phyloP scores from a whole-genome alignment of 2,329 filamentous ascomycete species.

The Xylaria multiplex region DNA sequence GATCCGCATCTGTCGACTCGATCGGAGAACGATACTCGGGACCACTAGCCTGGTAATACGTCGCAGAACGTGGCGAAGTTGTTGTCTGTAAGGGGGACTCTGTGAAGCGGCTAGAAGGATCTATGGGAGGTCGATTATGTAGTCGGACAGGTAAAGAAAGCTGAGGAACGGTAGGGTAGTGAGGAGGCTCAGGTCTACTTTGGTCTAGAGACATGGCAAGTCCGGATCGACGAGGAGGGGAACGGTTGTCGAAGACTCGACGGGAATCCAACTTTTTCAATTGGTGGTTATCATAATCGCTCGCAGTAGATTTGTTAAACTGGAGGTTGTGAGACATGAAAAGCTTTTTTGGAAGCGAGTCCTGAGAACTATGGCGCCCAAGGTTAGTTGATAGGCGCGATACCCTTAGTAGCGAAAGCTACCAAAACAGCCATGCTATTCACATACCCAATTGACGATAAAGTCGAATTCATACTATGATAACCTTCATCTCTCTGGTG shows the following conservation, averaged over 20 bases:
- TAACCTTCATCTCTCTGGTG: conserved; percentile 49
- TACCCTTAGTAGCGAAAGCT: neutral
- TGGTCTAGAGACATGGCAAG: conserved; percentile 57
- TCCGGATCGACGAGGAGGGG: conserved; percentile 56
- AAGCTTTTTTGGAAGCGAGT: conserved; percentile 56
- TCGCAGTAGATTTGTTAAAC: conserved; percentile 54
- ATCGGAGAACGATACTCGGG: conserved; percentile 57
- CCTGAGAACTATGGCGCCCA: conserved; percentile 52
- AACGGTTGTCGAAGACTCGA: conserved; percentile 56
- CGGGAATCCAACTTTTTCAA: conserved; percentile 66
- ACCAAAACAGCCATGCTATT: neutral
- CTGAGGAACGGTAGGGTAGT: conserved; percentile 50
- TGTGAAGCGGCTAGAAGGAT: conserved; percentile 56
- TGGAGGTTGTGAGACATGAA: conserved; percentile 62
- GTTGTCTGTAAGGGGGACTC: conserved; percentile 61
- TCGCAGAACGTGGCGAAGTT: conserved; percentile 57
- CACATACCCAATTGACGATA: conserved; percentile 46
- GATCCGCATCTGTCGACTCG: conserved; percentile 58
- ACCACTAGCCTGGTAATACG: conserved; percentile 53
- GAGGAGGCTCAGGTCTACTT: conserved; percentile 52
- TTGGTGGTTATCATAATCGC: conserved; percentile 60
- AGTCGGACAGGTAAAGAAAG: conserved; percentile 60
- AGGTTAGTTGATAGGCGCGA: conserved; percentile 28
- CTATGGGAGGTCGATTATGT: conserved; percentile 55
- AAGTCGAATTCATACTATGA: conserved; percentile 48